phyloP scores from a whole-genome alignment of 495 filamentous ascomycete species.

The Penicillium bialowiezense region DNA sequence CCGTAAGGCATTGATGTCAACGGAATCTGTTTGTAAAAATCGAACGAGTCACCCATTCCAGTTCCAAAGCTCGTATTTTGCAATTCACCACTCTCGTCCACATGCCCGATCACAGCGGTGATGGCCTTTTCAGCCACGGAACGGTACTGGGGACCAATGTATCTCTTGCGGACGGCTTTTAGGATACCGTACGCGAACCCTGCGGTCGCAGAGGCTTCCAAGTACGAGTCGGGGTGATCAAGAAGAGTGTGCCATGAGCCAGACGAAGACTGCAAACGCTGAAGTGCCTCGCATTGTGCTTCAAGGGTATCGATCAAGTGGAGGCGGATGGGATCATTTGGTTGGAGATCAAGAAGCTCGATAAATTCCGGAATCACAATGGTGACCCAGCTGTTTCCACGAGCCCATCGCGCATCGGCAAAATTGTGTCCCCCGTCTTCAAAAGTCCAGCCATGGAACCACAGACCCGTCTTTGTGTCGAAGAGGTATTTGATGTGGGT shows the following conservation, averaged over 20 bases:
- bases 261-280: constrained; percentile 48
- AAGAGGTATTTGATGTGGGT: constrained; percentile 71
- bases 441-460: constrained; percentile 75
- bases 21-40: constrained; percentile 69
- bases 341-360: constrained; percentile 57
- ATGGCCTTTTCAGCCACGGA: constrained; percentile 58
- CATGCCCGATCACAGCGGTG: constrained; percentile 54
- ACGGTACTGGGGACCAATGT: constrained; percentile 51
- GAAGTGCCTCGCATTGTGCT: constrained; percentile 60
- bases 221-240: constrained; percentile 60
- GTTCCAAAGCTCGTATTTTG: constrained; percentile 71
- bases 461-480: constrained; percentile 63
- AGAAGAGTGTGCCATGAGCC: constrained; percentile 70
- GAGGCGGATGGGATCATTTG: constrained; percentile 54
- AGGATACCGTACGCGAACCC: constrained; percentile 74
- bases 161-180: constrained; percentile 65
- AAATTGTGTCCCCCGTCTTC: constrained; percentile 66
- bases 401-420: constrained; percentile 65
- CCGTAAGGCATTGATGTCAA: constrained; percentile 75
- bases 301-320: constrained; percentile 60
- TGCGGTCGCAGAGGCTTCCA: constrained; percentile 69
- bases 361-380: constrained; percentile 73
- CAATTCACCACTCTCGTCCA: constrained; percentile 61
- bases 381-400: constrained; percentile 67
- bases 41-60: constrained; percentile 61